Percentiles rank a stretch among this genome's conserved stretches.
These are phyloP conservation scores for Populus pruinosa DNA, from an alignment of 345 rosid species.

Conservation along the genomic window DNA sequence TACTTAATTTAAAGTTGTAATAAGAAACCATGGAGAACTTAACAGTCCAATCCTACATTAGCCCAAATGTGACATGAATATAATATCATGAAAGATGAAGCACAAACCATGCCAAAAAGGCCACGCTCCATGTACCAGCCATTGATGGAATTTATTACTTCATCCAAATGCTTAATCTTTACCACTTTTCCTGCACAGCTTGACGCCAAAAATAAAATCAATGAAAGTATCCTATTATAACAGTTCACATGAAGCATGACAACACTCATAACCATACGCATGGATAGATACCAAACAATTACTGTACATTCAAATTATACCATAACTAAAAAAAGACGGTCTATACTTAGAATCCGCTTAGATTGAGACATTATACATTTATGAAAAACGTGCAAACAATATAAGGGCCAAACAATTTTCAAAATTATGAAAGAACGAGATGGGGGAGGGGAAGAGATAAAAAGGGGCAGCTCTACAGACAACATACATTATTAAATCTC, in stretches of 20 bases:
- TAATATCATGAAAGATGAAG: constrained; percentile 7
- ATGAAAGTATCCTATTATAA: constrained; percentile 25
- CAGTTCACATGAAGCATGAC: constrained; percentile 13
- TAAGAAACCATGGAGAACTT: not conserved
- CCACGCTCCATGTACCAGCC: constrained; percentile 97
- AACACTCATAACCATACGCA: not conserved
- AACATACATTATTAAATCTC: not conserved
- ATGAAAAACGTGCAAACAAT: not conserved
- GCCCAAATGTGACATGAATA: not conserved
- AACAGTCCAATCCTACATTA: not conserved
- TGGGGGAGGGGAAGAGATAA: not conserved
- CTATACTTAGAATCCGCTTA: not conserved
- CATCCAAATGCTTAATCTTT: constrained; percentile 76
- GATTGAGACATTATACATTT: too few relatives aligned
- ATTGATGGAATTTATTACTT: constrained; percentile 81
- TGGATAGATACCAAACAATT: not conserved
- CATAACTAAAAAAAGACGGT: not conserved
- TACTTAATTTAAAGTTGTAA: not conserved
- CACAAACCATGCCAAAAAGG: constrained; percentile 82
- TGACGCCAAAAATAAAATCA: constrained; percentile 58
- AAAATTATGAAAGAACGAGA: not conserved
- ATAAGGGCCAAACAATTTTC: not conserved
- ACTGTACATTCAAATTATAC: not conserved
- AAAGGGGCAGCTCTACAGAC: not conserved
- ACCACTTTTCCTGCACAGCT: constrained; percentile 94